A percentile compares a stretch with the other conserved stretches of the same genome.
Conservation (phyloP, 306 rosid species). For the Corylus heterophylla region DNA sequence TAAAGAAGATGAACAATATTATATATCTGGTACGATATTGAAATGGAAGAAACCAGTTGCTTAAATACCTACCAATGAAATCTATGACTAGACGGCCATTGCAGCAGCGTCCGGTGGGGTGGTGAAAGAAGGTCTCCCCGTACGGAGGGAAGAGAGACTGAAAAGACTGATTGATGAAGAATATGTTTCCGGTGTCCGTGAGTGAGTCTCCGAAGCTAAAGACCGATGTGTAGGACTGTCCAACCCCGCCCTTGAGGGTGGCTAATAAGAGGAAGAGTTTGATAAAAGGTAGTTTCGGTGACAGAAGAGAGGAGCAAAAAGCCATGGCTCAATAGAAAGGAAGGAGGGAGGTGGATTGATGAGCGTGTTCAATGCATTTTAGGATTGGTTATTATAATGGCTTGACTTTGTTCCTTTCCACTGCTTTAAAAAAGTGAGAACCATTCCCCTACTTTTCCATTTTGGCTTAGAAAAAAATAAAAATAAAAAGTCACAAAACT, state of each 20-base stretch:
- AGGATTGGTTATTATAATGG: no score
- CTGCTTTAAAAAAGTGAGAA: no score
- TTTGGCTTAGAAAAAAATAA: no score
- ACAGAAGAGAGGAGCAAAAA: neutral
- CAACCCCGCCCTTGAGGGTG: neutral
- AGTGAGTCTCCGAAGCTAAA: slow-evolving; percentile 74
- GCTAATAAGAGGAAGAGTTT: neutral
- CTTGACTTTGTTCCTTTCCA: no score
- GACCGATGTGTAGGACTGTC: slow-evolving; percentile 36
- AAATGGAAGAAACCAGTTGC: neutral
- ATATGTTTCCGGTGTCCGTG: slow-evolving; percentile 57
- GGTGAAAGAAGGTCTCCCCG: slow-evolving; percentile 34
- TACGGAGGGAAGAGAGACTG: slow-evolving; percentile 26
- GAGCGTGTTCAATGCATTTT: no score
- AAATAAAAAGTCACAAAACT: no score
- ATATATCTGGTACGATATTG: neutral
- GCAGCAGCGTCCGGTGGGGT: slow-evolving; percentile 35
- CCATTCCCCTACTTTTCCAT: no score
- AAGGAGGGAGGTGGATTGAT: no score
- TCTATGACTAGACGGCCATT: slow-evolving; percentile 37
- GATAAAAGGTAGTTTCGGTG: neutral
- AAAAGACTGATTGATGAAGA: neutral
- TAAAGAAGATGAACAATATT: neutral
- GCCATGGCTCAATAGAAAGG: neutral
- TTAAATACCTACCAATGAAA: slow-evolving; percentile 19